Conservation (phyloP, 202 grass and related monocot species). For the Alloteropsis angusta region DNA sequence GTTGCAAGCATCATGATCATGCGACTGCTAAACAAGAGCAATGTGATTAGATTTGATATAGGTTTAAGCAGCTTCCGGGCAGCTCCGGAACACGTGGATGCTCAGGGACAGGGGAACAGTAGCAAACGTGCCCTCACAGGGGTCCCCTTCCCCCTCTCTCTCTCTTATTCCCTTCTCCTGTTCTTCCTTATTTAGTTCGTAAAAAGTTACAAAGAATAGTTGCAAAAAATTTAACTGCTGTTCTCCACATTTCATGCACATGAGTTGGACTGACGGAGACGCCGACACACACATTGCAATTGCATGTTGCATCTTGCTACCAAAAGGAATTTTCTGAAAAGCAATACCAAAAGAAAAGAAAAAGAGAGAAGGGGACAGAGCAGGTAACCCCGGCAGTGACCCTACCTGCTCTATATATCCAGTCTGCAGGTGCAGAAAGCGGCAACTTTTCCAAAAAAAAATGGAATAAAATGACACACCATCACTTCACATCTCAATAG, state of each 20-base stretch:
- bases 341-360: no score
- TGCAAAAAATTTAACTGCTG: no score
- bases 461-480: no score
- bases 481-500: no score
- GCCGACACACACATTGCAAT: neutral
- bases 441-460: neutral
- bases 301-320: no score
- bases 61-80: neutral
- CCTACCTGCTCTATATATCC: neutral
- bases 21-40: neutral
- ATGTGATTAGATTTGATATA: neutral
- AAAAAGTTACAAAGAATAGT: no score
- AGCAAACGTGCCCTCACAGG: neutral
- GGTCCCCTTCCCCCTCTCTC: constrained; percentile 16
- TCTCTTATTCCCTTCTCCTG: neutral
- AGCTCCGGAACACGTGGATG: constrained; percentile 10
- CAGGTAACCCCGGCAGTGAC: neutral
- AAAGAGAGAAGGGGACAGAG: neutral
- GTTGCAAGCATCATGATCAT: neutral
- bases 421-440: neutral
- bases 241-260: neutral
- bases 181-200: no score
- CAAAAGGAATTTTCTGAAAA: neutral
- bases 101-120: neutral
- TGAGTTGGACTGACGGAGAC: neutral